Base-by-base conservation (phyloP, 1,139 yeast genomes). In the Geotrichum restrictum region DNA sequence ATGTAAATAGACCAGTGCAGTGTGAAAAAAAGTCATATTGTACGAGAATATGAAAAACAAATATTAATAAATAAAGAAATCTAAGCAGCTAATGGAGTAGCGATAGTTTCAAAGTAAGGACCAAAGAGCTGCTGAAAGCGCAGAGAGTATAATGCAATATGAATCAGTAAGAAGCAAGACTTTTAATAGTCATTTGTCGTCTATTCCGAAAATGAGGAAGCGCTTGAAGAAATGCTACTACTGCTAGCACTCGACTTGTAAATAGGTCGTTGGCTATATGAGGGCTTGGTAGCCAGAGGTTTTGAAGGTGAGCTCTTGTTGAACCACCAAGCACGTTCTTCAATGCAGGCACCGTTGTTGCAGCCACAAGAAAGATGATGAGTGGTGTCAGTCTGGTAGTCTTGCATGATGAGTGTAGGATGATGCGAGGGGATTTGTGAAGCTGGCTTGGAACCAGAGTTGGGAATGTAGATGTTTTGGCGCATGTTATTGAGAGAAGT, bases 301-400 rank as follows among this genome's bases (percentile, higher is more conserved):
- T 31, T 40, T 24, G 16, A 8, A 16, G 24, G 16, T 31, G 39
- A 8, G 37, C 19, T 32, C 44, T 50, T 45, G 58, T 60, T 60
- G 53, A 61, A 57, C 74, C 74, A 69, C 79, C 80, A 76, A 4
- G 79, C 78, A 32, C 67, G 68, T 52, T 76, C 74, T 39, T 70
- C 70, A 56, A 77, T 74, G 61, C 81, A 77, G 22, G 70, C 67
- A 42, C 72, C 74, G 33, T 75, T 76, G 57, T 71, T 62, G 64
- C 81, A 77, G 18, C 81, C 81, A 61, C 81, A 77, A 27, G 66
- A 59, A 49, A 72, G 67, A 27, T 71, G 71, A 56, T 74, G 77
- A 10, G 76, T 69, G 19, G 75, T 66, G 61, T 76, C 80, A 7
- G 76, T 68, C 47, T 68, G 67, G 52, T 66, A 64, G 62, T 77